Conservation (phyloP, 1,139 yeast genomes). For the Geotrichum klebahnii region DNA sequence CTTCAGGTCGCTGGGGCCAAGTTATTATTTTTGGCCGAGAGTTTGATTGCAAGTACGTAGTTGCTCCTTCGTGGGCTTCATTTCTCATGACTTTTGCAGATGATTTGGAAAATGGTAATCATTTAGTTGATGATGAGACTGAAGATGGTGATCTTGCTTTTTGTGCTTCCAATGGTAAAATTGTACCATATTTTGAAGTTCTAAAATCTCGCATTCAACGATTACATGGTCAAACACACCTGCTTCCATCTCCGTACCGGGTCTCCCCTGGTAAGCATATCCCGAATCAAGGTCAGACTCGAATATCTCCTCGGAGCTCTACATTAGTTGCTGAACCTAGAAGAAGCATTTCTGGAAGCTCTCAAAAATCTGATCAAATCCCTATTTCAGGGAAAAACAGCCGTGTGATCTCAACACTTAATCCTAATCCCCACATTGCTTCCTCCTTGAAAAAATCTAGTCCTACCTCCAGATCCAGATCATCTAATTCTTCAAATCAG, state of each 20-base stretch:
- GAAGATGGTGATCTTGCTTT: slow-evolving; percentile 62
- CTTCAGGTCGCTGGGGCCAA: slow-evolving; percentile 72
- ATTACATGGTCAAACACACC: slow-evolving; percentile 24
- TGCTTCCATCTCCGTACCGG: not conserved
- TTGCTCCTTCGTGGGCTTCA: slow-evolving; percentile 83
- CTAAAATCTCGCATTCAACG: slow-evolving; percentile 47
- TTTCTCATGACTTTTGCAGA: slow-evolving; percentile 75
- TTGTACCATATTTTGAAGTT: slow-evolving; percentile 58
- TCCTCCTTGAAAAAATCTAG: too few species aligned
- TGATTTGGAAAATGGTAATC: slow-evolving; percentile 75
- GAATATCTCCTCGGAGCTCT: too few species aligned
- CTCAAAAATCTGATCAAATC: too few species aligned
- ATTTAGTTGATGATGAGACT: slow-evolving; percentile 61
- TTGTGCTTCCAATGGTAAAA: slow-evolving; percentile 49
- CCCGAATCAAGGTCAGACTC: too few species aligned
- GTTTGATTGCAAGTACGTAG: slow-evolving; percentile 72
- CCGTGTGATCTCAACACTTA: too few species aligned
- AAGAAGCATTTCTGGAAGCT: too few species aligned
- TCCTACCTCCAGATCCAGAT: too few species aligned
- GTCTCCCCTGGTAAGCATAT: too few species aligned
- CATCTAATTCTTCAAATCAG: too few species aligned
- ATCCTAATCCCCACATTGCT: too few species aligned
- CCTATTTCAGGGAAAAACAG: too few species aligned
- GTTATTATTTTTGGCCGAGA: slow-evolving; percentile 86
- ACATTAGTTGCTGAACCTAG: too few species aligned